Conservation (phyloP, 2,329 filamentous ascomycete species). For the Akanthomyces lecanii region DNA sequence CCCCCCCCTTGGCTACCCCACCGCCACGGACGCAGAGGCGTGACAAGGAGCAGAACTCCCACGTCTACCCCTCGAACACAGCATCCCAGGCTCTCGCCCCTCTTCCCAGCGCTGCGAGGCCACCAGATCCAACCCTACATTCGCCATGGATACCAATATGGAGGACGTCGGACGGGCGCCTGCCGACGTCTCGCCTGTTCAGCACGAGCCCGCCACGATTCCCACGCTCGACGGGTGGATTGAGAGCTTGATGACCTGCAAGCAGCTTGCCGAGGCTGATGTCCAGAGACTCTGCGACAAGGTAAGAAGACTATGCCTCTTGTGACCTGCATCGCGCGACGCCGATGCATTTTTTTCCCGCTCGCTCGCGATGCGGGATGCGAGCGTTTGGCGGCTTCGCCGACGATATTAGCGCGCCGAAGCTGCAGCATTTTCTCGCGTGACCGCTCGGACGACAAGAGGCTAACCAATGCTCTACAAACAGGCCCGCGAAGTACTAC, state of each 20-base stretch:
- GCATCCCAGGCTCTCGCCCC: conserved; percentile 15
- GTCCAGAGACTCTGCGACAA: conserved; percentile 97
- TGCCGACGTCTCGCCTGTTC: conserved; percentile 68
- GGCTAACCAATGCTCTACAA: conserved; percentile 15
- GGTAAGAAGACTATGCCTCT: conserved; percentile 47
- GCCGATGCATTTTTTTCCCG: neutral
- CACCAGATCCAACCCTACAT: conserved; percentile 16
- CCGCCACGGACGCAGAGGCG: conserved; percentile 15
- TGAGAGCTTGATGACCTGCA: conserved; percentile 96
- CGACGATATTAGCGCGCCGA: conserved; percentile 18
- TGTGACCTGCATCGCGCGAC: neutral
- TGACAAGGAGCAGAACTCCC: conserved; percentile 13
- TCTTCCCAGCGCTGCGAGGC: conserved; percentile 15
- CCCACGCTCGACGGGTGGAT: conserved; percentile 97
- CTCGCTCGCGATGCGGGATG: neutral
- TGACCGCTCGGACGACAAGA: conserved; percentile 23
- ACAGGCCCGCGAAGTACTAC: conserved; percentile 90
- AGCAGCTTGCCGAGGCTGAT: conserved; percentile 91
- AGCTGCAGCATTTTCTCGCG: conserved; percentile 25
- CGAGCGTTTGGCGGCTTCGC: conserved; percentile 10
- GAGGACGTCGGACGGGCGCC: conserved; percentile 91
- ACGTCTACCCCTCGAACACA: conserved; percentile 8
- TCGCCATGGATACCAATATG: conserved; percentile 92
- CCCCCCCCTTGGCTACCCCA: conserved; percentile 16
- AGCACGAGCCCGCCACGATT: conserved; percentile 79